Evolutionary conservation across 1,284 basidiomycete species (phyloP), one percentile per base, ranked within the genome.

Genomic region (Leccinum pachyderme): DNA sequence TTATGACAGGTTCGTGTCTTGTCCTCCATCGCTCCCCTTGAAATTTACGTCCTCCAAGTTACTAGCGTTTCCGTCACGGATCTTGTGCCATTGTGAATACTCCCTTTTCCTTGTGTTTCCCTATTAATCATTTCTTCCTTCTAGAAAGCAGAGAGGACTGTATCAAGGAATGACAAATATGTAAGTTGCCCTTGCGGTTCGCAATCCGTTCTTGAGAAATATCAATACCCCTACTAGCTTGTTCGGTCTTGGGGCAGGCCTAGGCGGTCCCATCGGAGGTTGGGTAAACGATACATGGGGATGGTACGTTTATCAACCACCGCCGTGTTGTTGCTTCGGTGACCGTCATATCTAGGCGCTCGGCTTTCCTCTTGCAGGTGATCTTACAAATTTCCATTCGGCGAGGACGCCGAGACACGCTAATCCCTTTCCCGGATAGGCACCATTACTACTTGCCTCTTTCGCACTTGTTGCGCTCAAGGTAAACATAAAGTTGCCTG

Each of bases 231-330:
- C 51, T 50, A 13, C 49, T 66, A 91, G 89, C 67, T 71, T 91
- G 57, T 90, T 82, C 66, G 90, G 89, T 51, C 72, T 90, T 56
- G 89, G 89, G 59, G 83, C 88, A 47, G 90, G 87, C 39, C 75
- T 94, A n/a, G 93, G 93, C 47, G 93, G 91, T 22, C 93, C 93
- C n/a, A 61, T 95, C 7, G 93, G 93, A 41, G 93, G 93, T 27
- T 90, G 88, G 83, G 79, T 39, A 39, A 39, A 39, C 37, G 37
- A 39, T 39, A 39, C 37, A 5, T 39, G 37, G 37, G 37, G 37
- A 7, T 39, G 37, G 37, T 39, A 39, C 3, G 37, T 39, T 18
- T 39, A 9, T 22, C 37, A 22, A 39, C 11, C 18, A 41, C 22
- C 4, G 22, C 11, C 18, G 22, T 41, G 39, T 41, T 12, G 39